Percentiles rank a stretch among this genome's conserved stretches.
phyloP scores from a whole-genome alignment of 345 rosid species.

The Reutealis trisperma region DNA sequence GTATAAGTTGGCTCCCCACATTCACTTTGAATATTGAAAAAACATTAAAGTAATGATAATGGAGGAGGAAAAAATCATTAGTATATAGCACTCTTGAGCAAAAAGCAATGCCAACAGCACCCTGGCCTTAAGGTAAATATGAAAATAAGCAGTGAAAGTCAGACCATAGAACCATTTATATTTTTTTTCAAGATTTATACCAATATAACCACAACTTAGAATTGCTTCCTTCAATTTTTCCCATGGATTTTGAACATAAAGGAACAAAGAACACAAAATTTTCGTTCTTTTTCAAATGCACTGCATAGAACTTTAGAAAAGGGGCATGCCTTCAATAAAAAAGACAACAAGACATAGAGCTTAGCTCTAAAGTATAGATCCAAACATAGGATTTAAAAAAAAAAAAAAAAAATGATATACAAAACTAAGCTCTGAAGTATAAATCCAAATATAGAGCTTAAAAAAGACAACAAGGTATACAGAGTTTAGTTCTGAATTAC shows the following conservation, averaged over 20 bases:
- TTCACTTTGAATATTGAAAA: not conserved
- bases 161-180: not conserved
- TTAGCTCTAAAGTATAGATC: not conserved
- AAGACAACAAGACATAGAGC: not conserved
- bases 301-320: not conserved
- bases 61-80: not conserved
- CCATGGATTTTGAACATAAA: not conserved
- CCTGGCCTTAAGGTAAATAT: not conserved
- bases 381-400: not conserved
- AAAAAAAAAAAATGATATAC: too few species aligned
- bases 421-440: too few species aligned
- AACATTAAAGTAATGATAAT: not conserved
- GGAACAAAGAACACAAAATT: not conserved
- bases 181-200: too few species aligned
- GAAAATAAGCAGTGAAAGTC: not conserved
- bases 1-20: not conserved
- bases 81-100: not conserved
- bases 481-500: not conserved
- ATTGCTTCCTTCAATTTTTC: not conserved
- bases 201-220: not conserved
- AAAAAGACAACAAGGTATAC: too few species aligned
- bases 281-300: not conserved
- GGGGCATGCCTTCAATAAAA: not conserved
- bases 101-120: not conserved
- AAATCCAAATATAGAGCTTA: too few species aligned